Base-by-base conservation (phyloP, 1,139 yeast genomes). In the Blastobotrys raffinosifermentans region DNA sequence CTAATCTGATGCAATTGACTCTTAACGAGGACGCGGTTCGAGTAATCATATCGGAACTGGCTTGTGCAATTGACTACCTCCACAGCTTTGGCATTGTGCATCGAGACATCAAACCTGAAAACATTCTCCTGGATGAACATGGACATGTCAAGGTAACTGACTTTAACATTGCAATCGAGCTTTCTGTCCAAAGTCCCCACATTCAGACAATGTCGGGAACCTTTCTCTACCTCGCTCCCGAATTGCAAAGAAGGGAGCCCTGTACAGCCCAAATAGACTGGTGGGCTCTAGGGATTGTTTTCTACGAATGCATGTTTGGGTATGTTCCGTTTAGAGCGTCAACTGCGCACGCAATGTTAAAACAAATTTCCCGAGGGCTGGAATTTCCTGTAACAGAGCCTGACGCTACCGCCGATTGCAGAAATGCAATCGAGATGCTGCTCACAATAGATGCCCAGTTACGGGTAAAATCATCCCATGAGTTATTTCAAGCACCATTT, bases 161-260 rank as follows among this genome's bases (percentile, higher is more conserved):
- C 61, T 80, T 80, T 54, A 84, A 84, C 2, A 66, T 86, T 32
- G 57, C 61, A 11, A 38, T 49, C 15, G 40, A 51, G 47, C 41
- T 54, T 40, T 39, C 54, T 21, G 43, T 29, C 45, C 50, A 37
- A 54, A 53, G 38, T 43, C 59, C 50, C 44, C 54, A 26, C 49
- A 55, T 41, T 58, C 64, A 70, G 49, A 79, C 93, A 1, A 75
- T 83, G 49, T 83, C 85, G 15, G 96, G 95, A 0, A 86, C 95
- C 0, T 85, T 91, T 1, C 91, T 82, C 54, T 86, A 86, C 54
- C 80, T 86, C 75, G 94, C 96, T 0, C 96, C 96, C 2, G 95
- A 86, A 54, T 82, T 86, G 34, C 59, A 52, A 34, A 71, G 72
- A 40, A 86, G 86, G 9, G 75, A 73, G 36, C 75, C 78, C 5